A percentile compares a stretch with the other conserved stretches of the same genome.
These are phyloP conservation scores for Crithidia bombi DNA, from an alignment of 208 protist species.

Conservation along the genomic window DNA sequence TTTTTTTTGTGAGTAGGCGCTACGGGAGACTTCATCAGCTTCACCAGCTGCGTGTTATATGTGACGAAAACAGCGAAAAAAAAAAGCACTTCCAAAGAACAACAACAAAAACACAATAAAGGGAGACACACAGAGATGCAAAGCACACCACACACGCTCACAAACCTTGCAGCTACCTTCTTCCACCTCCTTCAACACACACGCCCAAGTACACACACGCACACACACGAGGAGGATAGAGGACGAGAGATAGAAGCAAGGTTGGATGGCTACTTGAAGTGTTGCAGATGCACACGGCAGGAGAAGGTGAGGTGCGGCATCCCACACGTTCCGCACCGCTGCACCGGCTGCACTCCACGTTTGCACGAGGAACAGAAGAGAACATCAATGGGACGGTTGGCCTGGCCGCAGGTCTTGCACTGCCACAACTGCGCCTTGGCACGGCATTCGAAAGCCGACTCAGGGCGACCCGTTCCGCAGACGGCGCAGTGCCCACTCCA, in stretches of 20 bases:
- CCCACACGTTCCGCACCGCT: conserved; percentile 50
- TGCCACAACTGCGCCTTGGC: conserved; percentile 58
- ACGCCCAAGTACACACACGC: too few relatives aligned
- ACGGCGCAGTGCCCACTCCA: conserved; percentile 50
- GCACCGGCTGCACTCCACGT: conserved; percentile 44
- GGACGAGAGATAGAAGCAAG: neutral
- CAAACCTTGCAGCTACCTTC: too few relatives aligned
- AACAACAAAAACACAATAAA: too few relatives aligned
- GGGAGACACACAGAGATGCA: too few relatives aligned
- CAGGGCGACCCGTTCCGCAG: conserved; percentile 51
- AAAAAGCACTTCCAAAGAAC: too few relatives aligned
- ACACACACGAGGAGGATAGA: too few relatives aligned
- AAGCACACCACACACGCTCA: too few relatives aligned
- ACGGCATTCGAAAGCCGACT: conserved; percentile 55
- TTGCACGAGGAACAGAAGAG: conserved; percentile 60
- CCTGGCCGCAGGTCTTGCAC: conserved; percentile 46
- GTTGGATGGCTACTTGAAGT: neutral
- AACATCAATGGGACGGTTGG: conserved; percentile 75
- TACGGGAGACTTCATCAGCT: too few relatives aligned
- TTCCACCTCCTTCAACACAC: too few relatives aligned
- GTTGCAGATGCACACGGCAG: conserved; percentile 37
- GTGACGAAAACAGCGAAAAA: too few relatives aligned
- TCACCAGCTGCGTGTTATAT: too few relatives aligned
- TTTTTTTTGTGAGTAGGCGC: too few relatives aligned
- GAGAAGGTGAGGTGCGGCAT: conserved; percentile 42